A percentile compares a stretch with the other conserved stretches of the same genome.
Evolutionary conservation across 345 rosid genomes (phyloP).

Genomic region (Pistacia vera): DNA sequence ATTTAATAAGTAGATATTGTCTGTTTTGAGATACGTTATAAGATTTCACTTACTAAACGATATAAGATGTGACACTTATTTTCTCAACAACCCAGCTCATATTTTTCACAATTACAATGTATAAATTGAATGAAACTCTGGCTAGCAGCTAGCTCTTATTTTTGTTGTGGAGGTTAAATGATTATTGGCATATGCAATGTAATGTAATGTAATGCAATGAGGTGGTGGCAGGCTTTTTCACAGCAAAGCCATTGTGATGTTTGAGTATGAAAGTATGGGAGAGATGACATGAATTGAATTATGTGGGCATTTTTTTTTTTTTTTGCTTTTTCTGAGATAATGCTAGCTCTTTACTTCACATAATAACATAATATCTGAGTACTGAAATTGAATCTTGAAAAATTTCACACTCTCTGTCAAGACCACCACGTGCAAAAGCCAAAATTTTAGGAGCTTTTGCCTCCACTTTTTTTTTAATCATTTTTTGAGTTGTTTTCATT

Average conservation of each 20-base stretch:
- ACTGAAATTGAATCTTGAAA: constrained; percentile 18
- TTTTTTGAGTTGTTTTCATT: too few relatives aligned
- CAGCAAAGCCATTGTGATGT: neutral
- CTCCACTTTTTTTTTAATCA: neutral
- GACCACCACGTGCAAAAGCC: constrained; percentile 44
- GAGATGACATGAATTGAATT: neutral
- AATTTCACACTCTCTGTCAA: constrained; percentile 10
- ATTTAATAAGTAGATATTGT: too few relatives aligned
- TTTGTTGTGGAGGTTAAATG: neutral
- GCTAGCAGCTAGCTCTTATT: too few relatives aligned
- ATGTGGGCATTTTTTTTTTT: neutral
- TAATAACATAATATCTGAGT: constrained; percentile 7
- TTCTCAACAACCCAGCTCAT: too few relatives aligned
- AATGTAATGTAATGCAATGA: neutral
- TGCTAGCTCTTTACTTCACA: neutral
- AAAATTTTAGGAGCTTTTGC: constrained; percentile 12
- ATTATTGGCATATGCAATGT: neutral
- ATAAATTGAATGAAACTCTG: neutral
- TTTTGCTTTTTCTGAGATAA: neutral
- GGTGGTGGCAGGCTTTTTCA: constrained; percentile 12
- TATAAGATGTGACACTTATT: too few relatives aligned
- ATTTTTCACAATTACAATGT: neutral
- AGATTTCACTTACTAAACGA: too few relatives aligned
- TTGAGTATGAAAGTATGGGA: neutral
- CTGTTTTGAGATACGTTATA: too few relatives aligned